Base-by-base conservation (phyloP, 345 rosid genomes). In the Durio zibethinus region DNA sequence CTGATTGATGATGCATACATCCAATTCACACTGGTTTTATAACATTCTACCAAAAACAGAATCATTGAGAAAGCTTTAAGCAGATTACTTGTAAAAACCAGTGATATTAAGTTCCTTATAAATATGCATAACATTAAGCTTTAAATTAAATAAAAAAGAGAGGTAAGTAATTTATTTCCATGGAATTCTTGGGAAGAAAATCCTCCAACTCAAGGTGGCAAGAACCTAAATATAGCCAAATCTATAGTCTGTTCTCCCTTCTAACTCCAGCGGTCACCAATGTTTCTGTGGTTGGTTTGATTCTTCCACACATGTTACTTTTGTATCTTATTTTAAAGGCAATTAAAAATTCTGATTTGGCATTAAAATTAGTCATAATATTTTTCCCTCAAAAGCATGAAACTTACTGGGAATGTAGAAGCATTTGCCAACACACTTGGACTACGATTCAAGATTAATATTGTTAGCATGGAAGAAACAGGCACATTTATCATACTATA, bases 321-420 rank as follows among this genome's bases (percentile, higher is more conserved):
- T 47, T 25, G 4, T 18, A 69, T 47, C 56, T 43, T 42, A 74
- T 54, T 23, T 73, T 48, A 62, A 16, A 43, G 10, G 42, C 21
- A 42, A 59, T 33, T 45, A 57, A 27, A 12, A 60, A 14, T 14
- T 61, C 56, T 60, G 33, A 50, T 7, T 36, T 59, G 29, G 35
- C 31, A 60, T 25, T 25, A 59, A 16, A 59, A 57, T 47, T 59
- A 33, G 38, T 35, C 42, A 25, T 18, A 36, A 52, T 5, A 18
- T 47, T 68, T 75, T 67, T 59, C 21, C 64, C 11, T n/a, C 40
- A 74, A 59, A 67, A 25, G 40, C 36, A 75, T 38, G 38, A 12
- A 54, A 38, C 47, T 12, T 56, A 38, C 15, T 56, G 14, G 48
- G 16, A 36, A 42, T 15, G 16, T 54, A 53, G 48, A 53, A 67